phyloP scores from a whole-genome alignment of 2,329 filamentous ascomycete genomes.

The Xylariaceae sp. region DNA sequence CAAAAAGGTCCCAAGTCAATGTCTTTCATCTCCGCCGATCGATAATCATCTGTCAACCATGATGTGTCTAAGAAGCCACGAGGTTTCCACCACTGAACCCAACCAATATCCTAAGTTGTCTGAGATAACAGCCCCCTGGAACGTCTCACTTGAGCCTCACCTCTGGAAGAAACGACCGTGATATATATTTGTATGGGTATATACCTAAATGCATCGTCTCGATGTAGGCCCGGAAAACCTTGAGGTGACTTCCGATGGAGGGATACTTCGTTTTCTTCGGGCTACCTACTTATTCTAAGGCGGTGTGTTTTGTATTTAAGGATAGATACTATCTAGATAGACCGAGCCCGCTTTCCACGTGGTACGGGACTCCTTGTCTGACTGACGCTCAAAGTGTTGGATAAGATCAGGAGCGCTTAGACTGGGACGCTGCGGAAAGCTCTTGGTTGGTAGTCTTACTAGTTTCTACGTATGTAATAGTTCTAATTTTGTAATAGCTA shows the following conservation, averaged over 20 bases:
- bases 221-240: not conserved
- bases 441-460: not conserved
- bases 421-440: not conserved
- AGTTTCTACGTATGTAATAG: not conserved
- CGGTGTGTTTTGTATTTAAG: too few species aligned
- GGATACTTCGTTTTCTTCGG: not conserved
- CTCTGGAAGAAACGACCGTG: slow-evolving; percentile 24
- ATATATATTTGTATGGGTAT: slow-evolving; percentile 24
- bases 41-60: not conserved
- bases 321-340: too few species aligned
- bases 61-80: too few species aligned
- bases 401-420: not conserved
- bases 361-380: not conserved
- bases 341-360: not conserved
- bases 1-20: slow-evolving; percentile 24
- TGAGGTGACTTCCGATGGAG: not conserved
- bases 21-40: slow-evolving; percentile 10
- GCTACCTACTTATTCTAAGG: too few species aligned
- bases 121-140: slow-evolving; percentile 24
- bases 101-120: slow-evolving; percentile 8
- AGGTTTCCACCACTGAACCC: too few species aligned
- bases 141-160: slow-evolving; percentile 29
- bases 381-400: not conserved
- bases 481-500: not conserved
- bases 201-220: slow-evolving; percentile 23